Evolutionary conservation across 768 basidiomycete genomes (phyloP).

Genomic region (Leccinum broughii): DNA sequence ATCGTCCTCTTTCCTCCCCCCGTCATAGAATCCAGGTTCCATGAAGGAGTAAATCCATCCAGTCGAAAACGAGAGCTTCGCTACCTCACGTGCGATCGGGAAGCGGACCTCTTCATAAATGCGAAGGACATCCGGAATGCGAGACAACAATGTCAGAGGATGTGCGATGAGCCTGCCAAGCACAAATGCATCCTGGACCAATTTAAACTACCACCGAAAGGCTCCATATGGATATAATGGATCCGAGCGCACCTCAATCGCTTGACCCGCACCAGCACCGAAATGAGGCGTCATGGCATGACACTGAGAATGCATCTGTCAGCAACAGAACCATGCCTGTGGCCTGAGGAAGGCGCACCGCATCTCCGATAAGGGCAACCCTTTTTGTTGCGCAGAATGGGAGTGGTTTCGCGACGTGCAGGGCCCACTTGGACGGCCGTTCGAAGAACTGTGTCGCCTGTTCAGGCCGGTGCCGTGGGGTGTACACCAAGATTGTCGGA

Average conservation of each 20-base stretch:
- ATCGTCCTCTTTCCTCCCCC: constrained; percentile 11
- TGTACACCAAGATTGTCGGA: background rate
- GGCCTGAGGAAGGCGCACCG: constrained; percentile 31
- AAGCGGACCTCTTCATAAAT: constrained; percentile 18
- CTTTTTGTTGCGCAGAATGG: constrained; percentile 39
- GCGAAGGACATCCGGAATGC: constrained; percentile 4
- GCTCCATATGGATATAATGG: too few species aligned
- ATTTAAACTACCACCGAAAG: background rate
- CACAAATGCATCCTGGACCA: constrained; percentile 19
- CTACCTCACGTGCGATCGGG: constrained; percentile 14
- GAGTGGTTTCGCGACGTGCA: constrained; percentile 41
- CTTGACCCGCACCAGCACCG: constrained; percentile 29
- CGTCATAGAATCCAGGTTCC: constrained; percentile 24
- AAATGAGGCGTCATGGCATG: constrained; percentile 30
- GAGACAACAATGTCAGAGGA: constrained; percentile 8
- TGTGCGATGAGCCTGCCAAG: constrained; percentile 27
- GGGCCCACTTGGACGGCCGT: constrained; percentile 42
- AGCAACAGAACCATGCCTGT: background rate
- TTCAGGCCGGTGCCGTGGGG: background rate
- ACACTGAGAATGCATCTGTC: background rate
- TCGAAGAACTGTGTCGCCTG: constrained; percentile 33
- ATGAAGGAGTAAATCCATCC: constrained; percentile 9
- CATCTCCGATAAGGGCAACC: constrained; percentile 40
- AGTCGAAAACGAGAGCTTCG: constrained; percentile 14
- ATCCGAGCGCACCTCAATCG: constrained; percentile 20